Evolutionary conservation across 2,329 filamentous ascomycete genomes (phyloP).

Genomic region (Phyllosticta citribraziliensis): DNA sequence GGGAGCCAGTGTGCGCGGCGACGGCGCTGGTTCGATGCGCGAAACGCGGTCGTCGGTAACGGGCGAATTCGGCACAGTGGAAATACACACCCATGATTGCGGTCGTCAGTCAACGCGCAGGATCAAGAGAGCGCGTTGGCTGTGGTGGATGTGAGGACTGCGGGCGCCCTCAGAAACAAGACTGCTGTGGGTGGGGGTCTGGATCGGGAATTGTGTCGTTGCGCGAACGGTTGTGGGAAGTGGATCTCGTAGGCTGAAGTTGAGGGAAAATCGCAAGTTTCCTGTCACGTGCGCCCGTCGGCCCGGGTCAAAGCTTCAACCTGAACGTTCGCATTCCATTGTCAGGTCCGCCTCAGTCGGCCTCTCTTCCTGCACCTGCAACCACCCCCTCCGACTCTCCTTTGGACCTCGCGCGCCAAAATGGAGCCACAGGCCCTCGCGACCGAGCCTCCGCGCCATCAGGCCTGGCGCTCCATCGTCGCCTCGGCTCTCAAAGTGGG

Average conservation of each 20-base stretch:
- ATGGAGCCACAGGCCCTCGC: background rate
- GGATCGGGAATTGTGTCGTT: conserved; percentile 5
- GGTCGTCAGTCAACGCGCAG: conserved; percentile 31
- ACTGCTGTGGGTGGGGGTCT: background rate
- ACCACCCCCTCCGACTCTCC: background rate
- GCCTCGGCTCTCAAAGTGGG: conserved; percentile 9
- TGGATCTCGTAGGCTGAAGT: conserved; percentile 10
- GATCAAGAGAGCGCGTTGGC: conserved; percentile 26
- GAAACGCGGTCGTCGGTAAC: conserved; percentile 7
- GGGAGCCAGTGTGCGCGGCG: background rate
- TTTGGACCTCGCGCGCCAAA: background rate
- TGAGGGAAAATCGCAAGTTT: conserved; percentile 3
- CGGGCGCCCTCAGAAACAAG: background rate
- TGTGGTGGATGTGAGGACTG: conserved; percentile 19
- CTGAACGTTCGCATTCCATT: background rate
- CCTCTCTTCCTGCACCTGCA: background rate
- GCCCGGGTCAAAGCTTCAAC: background rate
- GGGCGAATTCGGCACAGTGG: conserved; percentile 18
- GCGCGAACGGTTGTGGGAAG: conserved; percentile 5
- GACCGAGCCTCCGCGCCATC: background rate
- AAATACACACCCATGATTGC: conserved; percentile 50
- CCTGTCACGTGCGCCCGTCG: conserved; percentile 1
- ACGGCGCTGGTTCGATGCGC: background rate
- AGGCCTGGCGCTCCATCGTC: background rate
- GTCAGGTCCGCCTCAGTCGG: background rate